Evolutionary conservation across 78 protist genomes (phyloP).

Genomic region (Dictyostelium firmibasis): DNA sequence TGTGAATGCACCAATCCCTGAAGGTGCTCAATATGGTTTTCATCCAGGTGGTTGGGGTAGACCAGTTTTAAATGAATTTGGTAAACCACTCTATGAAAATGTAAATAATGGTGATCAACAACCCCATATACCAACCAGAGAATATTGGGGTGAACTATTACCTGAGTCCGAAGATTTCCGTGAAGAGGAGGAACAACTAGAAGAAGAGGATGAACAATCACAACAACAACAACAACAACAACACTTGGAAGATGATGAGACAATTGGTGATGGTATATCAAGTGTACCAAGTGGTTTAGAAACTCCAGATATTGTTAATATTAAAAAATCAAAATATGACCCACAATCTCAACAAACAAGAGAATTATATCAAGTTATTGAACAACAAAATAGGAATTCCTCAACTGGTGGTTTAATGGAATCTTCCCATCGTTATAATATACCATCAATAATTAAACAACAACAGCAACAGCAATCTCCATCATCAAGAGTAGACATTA

Average conservation of each 20-base stretch:
- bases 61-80: conserved; percentile 94
- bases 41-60: conserved; percentile 98
- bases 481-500: conserved; percentile 48
- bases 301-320: conserved; percentile 83
- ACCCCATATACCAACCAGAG: not conserved
- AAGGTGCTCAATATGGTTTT: conserved; percentile 91
- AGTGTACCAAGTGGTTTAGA: conserved; percentile 77
- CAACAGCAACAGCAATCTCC: not conserved
- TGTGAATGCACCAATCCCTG: conserved; percentile 99
- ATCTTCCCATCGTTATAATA: conserved; percentile 69
- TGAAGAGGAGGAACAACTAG: conserved; percentile 84
- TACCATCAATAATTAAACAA: conserved; percentile 31
- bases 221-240: conserved; percentile 77
- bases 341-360: not conserved
- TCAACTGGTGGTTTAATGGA: conserved; percentile 77
- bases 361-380: conserved; percentile 72
- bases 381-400: conserved; percentile 15
- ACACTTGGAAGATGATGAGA: not conserved
- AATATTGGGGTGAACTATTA: conserved; percentile 82
- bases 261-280: conserved; percentile 4
- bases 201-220: too few species aligned
- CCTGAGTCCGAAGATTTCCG: conserved; percentile 74
- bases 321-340: not conserved
- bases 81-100: conserved; percentile 94
- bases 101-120: not conserved